Conservation (phyloP, 2,329 filamentous ascomycete genomes). For the Cytospora mali region DNA sequence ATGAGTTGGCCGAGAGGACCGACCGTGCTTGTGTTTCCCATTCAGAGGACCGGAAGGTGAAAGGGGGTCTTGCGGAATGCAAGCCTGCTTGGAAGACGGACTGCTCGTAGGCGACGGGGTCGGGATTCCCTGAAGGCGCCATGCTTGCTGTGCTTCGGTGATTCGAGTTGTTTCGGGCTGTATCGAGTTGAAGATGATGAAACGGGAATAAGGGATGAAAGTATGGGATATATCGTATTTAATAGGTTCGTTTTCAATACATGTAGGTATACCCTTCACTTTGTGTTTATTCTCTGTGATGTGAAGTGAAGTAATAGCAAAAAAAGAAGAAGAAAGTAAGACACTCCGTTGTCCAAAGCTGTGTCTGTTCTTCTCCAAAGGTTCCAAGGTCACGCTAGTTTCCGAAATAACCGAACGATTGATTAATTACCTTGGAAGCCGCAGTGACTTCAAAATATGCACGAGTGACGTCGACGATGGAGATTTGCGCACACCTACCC, state of each 20-base stretch:
- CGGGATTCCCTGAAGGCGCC: conserved; percentile 8
- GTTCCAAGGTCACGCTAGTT: not conserved
- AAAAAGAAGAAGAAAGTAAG: too few relatives aligned
- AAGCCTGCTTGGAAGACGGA: conserved; percentile 22
- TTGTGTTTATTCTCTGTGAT: too few relatives aligned
- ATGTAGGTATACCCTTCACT: too few relatives aligned
- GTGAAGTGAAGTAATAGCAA: too few relatives aligned
- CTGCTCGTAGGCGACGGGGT: conserved; percentile 20
- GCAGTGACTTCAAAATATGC: not conserved
- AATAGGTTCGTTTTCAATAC: not conserved
- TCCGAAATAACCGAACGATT: not conserved
- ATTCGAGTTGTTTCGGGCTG: too few relatives aligned
- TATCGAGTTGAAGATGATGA: not conserved
- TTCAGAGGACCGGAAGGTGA: conserved; percentile 23
- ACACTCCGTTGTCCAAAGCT: not conserved
- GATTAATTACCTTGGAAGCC: not conserved
- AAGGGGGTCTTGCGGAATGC: conserved; percentile 23
- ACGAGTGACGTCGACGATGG: not conserved
- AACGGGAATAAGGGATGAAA: too few relatives aligned
- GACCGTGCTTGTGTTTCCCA: conserved; percentile 25
- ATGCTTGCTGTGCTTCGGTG: not conserved
- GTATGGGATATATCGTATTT: too few relatives aligned
- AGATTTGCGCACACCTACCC: not conserved
- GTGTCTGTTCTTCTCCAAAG: too few relatives aligned
- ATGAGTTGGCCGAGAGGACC: conserved; percentile 27